Conservation (phyloP, 108 stramenopile genomes). For the Nitzschia sp. region DNA sequence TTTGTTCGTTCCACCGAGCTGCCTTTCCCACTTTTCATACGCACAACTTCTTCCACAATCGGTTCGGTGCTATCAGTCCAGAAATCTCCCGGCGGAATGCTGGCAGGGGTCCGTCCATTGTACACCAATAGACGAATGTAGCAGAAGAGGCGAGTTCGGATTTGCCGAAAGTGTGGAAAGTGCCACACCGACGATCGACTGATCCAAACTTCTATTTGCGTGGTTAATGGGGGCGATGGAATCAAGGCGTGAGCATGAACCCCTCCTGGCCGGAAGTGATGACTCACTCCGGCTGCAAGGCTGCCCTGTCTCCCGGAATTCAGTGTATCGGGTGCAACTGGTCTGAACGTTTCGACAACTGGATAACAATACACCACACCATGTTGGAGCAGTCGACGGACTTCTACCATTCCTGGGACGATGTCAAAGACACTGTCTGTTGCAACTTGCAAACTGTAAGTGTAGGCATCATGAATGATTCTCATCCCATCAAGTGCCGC, state of each 20-base stretch:
- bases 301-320: not conserved
- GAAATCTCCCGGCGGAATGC: conserved; percentile 11
- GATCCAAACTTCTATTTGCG: conserved; percentile 11
- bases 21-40: conserved; percentile 2
- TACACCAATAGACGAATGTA: conserved; percentile 9
- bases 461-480: conserved; percentile 11
- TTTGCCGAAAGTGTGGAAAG: conserved; percentile 16
- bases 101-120: conserved; percentile 9
- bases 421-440: conserved; percentile 3
- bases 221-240: conserved; percentile 5
- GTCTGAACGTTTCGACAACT: conserved; percentile 23
- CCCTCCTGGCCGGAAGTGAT: conserved; percentile 3
- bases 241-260: conserved; percentile 14
- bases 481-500: not conserved
- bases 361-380: conserved; percentile 30
- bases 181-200: conserved; percentile 8
- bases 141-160: conserved; percentile 14
- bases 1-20: conserved; percentile 1
- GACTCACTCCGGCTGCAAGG: not conserved
- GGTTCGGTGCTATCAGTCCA: conserved; percentile 7
- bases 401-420: conserved; percentile 12
- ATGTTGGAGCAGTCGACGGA: conserved; percentile 12
- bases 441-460: conserved; percentile 1
- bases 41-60: conserved; percentile 14
- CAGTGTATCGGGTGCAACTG: not conserved